Evolutionary conservation across 495 filamentous ascomycete genomes (phyloP).

Genomic region (Penicillium waksmanii): DNA sequence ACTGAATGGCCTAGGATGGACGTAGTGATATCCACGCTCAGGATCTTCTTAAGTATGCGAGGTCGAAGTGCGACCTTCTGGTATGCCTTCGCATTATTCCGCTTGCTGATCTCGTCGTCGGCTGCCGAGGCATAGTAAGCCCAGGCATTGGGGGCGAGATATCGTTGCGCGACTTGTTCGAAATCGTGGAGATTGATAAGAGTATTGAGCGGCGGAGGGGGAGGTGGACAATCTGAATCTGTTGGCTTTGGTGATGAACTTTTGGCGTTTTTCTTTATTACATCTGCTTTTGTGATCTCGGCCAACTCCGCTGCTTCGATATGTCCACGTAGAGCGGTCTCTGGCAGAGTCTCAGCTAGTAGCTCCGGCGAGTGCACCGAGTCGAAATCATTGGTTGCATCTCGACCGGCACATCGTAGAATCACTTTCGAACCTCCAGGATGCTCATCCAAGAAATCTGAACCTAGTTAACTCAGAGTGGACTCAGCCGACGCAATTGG

Average conservation of each 20-base stretch:
- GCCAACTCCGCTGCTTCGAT: slow-evolving; percentile 23
- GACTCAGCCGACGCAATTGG: neutral
- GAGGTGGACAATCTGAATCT: slow-evolving; percentile 33
- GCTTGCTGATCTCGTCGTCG: slow-evolving; percentile 85
- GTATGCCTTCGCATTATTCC: slow-evolving; percentile 78
- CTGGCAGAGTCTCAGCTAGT: slow-evolving; percentile 28
- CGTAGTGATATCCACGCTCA: slow-evolving; percentile 68
- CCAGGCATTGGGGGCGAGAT: slow-evolving; percentile 71
- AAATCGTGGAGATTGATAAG: slow-evolving; percentile 72
- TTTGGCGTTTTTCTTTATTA: neutral
- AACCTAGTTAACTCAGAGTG: neutral
- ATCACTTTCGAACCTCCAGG: slow-evolving; percentile 81
- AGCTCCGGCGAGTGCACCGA: slow-evolving; percentile 76
- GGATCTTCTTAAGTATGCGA: slow-evolving; percentile 71
- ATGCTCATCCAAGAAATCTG: slow-evolving; percentile 58
- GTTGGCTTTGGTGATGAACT: neutral
- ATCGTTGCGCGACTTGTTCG: slow-evolving; percentile 54
- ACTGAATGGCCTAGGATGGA: slow-evolving; percentile 75
- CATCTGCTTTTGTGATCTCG: neutral
- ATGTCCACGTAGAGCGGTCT: slow-evolving; percentile 23
- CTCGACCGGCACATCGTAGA: slow-evolving; percentile 82
- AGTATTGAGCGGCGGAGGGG: slow-evolving; percentile 57
- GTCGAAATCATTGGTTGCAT: slow-evolving; percentile 83
- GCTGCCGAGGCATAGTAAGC: slow-evolving; percentile 84
- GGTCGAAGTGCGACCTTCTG: slow-evolving; percentile 83